Conservation (phyloP, 495 filamentous ascomycete genomes). For the Polyplosphaeria fusca region DNA sequence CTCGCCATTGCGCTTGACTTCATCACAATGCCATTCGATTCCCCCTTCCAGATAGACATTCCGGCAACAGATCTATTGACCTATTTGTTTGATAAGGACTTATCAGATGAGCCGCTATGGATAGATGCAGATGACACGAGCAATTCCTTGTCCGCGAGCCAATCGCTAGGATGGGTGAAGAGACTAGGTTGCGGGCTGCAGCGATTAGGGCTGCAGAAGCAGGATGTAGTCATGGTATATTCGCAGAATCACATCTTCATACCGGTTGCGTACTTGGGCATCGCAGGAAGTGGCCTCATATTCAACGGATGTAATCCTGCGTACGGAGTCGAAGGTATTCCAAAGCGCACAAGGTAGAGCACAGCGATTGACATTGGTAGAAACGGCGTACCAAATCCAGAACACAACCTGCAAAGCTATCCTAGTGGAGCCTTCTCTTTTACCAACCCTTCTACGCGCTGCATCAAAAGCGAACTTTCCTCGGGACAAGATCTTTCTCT, state of each 20-base stretch:
- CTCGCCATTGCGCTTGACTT: no score
- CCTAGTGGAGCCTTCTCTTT: conserved; percentile 43
- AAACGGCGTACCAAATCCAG: conserved; percentile 38
- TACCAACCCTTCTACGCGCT: conserved; percentile 42
- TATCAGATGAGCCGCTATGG: conserved; percentile 47
- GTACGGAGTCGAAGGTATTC: conserved; percentile 37
- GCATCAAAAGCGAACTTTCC: conserved; percentile 43
- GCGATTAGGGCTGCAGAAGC: conserved; percentile 37
- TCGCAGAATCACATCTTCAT: conserved; percentile 51
- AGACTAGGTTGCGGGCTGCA: conserved; percentile 46
- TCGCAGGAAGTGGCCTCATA: conserved; percentile 44
- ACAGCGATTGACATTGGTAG: no score
- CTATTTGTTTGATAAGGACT: conserved; percentile 43
- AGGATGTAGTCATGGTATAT: conserved; percentile 48
- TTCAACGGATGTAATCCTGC: conserved; percentile 44
- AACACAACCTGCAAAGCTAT: conserved; percentile 44
- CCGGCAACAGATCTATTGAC: conserved; percentile 45
- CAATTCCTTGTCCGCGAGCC: conserved; percentile 41
- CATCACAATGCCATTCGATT: conserved; percentile 39
- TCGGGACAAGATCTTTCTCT: conserved; percentile 50
- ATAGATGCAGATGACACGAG: conserved; percentile 45
- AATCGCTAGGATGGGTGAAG: conserved; percentile 46
- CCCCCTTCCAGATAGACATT: conserved; percentile 43
- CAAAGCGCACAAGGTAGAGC: no score
- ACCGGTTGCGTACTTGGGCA: conserved; percentile 47